Evolutionary conservation across 225 moss, liverwort and hornwort species (phyloP), one percentile per base, ranked within the genome.

Genomic region (Pseudisothecium myosuroides): DNA sequence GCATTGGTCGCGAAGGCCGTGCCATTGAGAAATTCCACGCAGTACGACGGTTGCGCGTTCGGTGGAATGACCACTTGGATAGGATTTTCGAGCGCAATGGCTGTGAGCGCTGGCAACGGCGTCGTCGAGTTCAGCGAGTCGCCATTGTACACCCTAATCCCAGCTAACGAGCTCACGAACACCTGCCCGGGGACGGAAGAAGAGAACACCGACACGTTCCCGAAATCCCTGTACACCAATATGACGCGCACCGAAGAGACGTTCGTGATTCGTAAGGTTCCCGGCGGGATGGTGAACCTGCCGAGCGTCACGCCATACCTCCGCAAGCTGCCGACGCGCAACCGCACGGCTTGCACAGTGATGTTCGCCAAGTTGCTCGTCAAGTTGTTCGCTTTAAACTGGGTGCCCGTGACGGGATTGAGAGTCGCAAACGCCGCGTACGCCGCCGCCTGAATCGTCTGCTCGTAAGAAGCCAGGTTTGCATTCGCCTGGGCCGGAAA

Each of bases 151-250:
- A 91, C 86, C 88, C 90, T 83, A 90, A 98, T 92, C 87, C 98
- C 98, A 3, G 93, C 93, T 43, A 98, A 82, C 21, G 95, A 93
- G 81, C 94, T 93, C 32, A 94, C 93, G 12, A 95, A 82, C n/a
- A 88, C 88, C 74, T 91, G 90, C 62, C 91, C 92, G 4, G 91
- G 89, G 29, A 95, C 81, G 17, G 94, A 47, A 31, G 94, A n/a
- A 7, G 92, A 88, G 43, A 90, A 95, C 41, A 83, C 94, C 34
- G 90, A 86, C 41, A 93, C 90, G 67, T 91, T 85, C 39, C 93
- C 94, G 81, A 95, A 95, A 83, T 94, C 92, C 66, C 97, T 95
- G 88, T 96, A 97, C 43, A 98, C 95, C 86, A 98, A 86, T 56
- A 96, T 94, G 74, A 98, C 98, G n/a, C 94, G 87, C 65, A 88